Conservation (phyloP, 441 rosid species). For the Pelargonium cotyledonis region DNA sequence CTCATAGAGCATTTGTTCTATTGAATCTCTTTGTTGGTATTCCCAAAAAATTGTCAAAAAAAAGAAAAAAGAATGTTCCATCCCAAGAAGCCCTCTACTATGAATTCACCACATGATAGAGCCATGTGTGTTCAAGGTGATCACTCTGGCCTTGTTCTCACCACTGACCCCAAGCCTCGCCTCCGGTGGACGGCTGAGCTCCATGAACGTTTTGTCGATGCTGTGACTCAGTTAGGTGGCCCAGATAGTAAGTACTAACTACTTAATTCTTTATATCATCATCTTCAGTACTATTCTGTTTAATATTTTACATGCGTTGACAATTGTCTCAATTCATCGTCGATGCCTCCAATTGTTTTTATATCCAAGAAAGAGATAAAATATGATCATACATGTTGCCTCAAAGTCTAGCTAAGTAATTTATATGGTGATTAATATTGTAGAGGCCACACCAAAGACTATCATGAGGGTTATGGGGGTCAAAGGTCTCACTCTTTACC, state of each 20-base stretch:
- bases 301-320: too few relatives aligned
- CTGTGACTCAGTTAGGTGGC: slow-evolving; percentile 96
- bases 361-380: too few relatives aligned
- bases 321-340: too few relatives aligned
- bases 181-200: slow-evolving; percentile 99
- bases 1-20: slow-evolving; percentile 61
- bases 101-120: slow-evolving; percentile 81
- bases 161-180: slow-evolving; percentile 99
- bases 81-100: slow-evolving; percentile 77
- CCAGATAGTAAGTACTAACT: slow-evolving; percentile 63
- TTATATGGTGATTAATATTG: slow-evolving; percentile 5
- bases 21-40: slow-evolving; percentile 39
- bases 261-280: neutral
- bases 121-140: slow-evolving; percentile 93
- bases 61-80: slow-evolving; percentile 74
- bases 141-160: slow-evolving; percentile 87
- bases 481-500: slow-evolving; percentile 99
- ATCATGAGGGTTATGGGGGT: slow-evolving; percentile 99
- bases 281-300: too few relatives aligned
- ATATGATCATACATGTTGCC: too few relatives aligned
- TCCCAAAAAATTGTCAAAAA: slow-evolving; percentile 35
- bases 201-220: slow-evolving; percentile 98
- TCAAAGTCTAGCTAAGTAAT: neutral
- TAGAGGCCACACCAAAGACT: slow-evolving; percentile 99
- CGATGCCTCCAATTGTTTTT: too few relatives aligned